Conservation (phyloP, 140 eudicot species). For the Senecio squalidus region DNA sequence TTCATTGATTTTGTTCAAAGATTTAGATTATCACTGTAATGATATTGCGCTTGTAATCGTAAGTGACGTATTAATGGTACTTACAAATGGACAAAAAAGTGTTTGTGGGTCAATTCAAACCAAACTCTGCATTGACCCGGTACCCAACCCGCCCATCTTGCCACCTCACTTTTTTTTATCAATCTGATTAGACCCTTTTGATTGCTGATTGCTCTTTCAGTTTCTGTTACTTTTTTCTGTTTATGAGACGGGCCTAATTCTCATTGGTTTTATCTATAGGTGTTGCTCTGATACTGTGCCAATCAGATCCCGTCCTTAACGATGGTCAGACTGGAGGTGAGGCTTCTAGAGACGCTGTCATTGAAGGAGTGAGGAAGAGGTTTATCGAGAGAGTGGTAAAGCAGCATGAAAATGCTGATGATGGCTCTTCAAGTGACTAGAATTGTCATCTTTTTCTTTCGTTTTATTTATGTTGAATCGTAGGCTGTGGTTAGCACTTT, state of each 20-base stretch:
- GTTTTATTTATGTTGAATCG: neutral
- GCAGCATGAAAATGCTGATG: conserved; percentile 70
- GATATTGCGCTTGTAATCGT: too few species aligned
- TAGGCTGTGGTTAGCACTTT: conserved; percentile 3
- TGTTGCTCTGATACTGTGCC: conserved; percentile 78
- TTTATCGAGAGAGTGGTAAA: conserved; percentile 76
- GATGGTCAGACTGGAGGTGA: conserved; percentile 76
- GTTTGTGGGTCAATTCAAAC: too few species aligned
- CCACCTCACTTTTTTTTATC: too few species aligned
- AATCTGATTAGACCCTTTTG: too few species aligned
- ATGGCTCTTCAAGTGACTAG: conserved; percentile 66
- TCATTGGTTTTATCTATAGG: conserved; percentile 32
- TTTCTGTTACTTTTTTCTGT: neutral
- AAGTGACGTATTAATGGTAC: too few species aligned
- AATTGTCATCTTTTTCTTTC: neutral
- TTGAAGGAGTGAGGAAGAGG: conserved; percentile 74
- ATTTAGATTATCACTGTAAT: too few species aligned
- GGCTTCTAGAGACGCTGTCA: conserved; percentile 59
- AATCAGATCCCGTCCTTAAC: conserved; percentile 80
- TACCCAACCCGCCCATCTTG: too few species aligned
- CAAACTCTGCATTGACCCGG: too few species aligned
- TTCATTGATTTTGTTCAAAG: too few species aligned
- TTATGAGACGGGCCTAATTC: neutral
- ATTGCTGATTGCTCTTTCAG: too few species aligned
- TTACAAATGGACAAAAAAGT: neutral